Percentiles rank a stretch among this genome's conserved stretches.
Conservation (phyloP, 1,284 basidiomycete genomes). For the Gastroboletus turbinatus region DNA sequence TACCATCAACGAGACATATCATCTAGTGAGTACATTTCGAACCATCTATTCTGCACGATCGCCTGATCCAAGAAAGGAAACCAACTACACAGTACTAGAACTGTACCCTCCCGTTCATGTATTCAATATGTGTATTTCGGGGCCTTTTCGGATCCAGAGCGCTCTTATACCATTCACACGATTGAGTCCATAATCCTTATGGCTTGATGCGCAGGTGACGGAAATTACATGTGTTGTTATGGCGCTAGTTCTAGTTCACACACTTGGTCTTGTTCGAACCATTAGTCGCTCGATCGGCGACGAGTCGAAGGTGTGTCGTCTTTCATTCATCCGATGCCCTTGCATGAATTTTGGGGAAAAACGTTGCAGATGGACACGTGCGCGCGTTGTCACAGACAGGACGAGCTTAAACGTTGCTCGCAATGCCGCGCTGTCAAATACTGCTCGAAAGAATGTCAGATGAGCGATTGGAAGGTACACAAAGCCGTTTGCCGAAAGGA, state of each 20-base stretch:
- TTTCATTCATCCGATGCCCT: neutral
- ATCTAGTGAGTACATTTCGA: neutral
- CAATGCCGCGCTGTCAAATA: neutral
- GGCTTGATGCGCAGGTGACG: neutral
- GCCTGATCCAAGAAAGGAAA: neutral
- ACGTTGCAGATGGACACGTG: constrained; percentile 1
- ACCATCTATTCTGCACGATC: too few relatives aligned
- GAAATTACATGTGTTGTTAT: neutral
- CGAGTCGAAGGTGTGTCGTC: neutral
- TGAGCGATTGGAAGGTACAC: neutral
- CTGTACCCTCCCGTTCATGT: neutral
- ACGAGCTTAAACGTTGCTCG: neutral
- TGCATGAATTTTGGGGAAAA: neutral
- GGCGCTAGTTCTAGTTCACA: neutral
- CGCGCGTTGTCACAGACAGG: neutral
- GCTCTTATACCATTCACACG: neutral
- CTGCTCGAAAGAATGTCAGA: constrained; percentile 2
- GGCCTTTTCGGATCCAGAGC: neutral
- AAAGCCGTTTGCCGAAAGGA: neutral
- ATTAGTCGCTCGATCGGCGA: neutral
- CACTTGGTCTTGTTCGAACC: neutral
- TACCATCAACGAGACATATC: neutral
- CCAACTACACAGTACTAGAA: neutral
- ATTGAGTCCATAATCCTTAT: neutral
- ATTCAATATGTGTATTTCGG: neutral